Base-by-base conservation (phyloP, 2,329 filamentous ascomycete genomes). In the Talaromyces marneffei region DNA sequence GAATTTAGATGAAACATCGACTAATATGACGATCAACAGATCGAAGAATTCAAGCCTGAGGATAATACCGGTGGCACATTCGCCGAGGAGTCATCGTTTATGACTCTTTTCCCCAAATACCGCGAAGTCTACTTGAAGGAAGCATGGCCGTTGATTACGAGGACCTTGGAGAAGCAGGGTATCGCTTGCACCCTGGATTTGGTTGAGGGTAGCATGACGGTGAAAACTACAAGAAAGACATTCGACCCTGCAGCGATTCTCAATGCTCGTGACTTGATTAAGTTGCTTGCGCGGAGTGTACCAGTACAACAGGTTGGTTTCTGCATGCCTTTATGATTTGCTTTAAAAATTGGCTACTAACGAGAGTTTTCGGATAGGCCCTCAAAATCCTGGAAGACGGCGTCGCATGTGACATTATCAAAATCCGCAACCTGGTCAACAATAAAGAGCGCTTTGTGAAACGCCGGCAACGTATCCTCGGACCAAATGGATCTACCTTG, bases 391-490 rank as follows among this genome's bases (percentile, higher is more conserved):
- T 99, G 62, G 89, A 97, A 52, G 94, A 99, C 74, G 91, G 88
- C 27, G 83, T 93, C 53, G 92, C 92, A 10, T 92, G 90, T 80
- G 94, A 99, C 76, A 88, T 99, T 62, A 93, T 99, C 80, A 97
- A 97, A 81, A 95, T 97, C 68, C 84, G 92, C 64, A 93, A 86
- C 71, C 82, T 97, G 53, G 91, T 97, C 29, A 84, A 90, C 65
- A 97, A 93, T 77, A 97, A 97, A 77, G 92, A 97, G 67, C 86
- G 92, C 61, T 99, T 97, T 70, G 90, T 96, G 57, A 99, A 99
- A 81, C 83, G 94, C 60, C 85, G 94, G 54, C 94, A 99, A 78
- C 83, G 94, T 61, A 94, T 99, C 62, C 82, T 99, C 25, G 94
- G 94, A 0, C 92, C 93, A 16, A 90, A 91, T 66, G 94, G 93